Percentiles rank a stretch among this genome's conserved stretches.
These are phyloP conservation scores for Volvox reticuliferus DNA, from an alignment of 139 green algal species.

Conservation along the genomic window DNA sequence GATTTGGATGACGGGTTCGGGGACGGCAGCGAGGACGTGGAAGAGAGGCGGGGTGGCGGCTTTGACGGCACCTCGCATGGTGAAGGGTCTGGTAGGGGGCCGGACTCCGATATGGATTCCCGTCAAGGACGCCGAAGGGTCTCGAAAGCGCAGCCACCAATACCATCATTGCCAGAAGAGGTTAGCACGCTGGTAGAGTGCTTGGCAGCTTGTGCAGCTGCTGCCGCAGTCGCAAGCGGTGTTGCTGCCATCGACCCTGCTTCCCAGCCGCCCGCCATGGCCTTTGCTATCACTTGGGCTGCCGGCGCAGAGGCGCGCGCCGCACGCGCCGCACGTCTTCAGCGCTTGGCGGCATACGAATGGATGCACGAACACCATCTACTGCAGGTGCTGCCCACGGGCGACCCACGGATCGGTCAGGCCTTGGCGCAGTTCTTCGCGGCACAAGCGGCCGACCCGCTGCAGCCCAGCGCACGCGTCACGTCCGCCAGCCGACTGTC, in stretches of 20 bases:
- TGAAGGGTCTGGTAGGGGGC: not conserved
- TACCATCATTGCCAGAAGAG: not conserved
- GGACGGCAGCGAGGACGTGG: constrained; percentile 7
- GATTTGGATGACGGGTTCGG: constrained; percentile 35
- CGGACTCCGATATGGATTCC: not conserved
- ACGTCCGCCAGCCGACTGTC: not conserved
- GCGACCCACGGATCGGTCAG: constrained; percentile 12
- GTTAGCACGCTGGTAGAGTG: not conserved
- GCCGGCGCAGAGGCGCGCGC: not conserved
- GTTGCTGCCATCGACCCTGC: not conserved
- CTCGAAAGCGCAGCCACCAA: no score
- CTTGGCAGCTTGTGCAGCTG: constrained; percentile 5
- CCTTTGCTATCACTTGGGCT: not conserved
- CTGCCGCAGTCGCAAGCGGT: not conserved
- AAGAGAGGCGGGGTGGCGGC: not conserved
- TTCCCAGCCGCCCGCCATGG: not conserved
- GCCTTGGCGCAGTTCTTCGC: constrained; percentile 38
- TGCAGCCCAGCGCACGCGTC: constrained; percentile 27
- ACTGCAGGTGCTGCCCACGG: constrained; percentile 23
- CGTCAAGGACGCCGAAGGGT: not conserved
- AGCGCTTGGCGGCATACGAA: constrained; percentile 59
- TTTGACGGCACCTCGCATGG: not conserved
- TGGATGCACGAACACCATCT: constrained; percentile 61
- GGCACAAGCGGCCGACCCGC: constrained; percentile 23
- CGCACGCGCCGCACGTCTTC: constrained; percentile 35